A percentile compares a stretch with the other conserved stretches of the same genome.
phyloP scores from a whole-genome alignment of 352 stramenopile genomes.

The Aphanomyces astaci region DNA sequence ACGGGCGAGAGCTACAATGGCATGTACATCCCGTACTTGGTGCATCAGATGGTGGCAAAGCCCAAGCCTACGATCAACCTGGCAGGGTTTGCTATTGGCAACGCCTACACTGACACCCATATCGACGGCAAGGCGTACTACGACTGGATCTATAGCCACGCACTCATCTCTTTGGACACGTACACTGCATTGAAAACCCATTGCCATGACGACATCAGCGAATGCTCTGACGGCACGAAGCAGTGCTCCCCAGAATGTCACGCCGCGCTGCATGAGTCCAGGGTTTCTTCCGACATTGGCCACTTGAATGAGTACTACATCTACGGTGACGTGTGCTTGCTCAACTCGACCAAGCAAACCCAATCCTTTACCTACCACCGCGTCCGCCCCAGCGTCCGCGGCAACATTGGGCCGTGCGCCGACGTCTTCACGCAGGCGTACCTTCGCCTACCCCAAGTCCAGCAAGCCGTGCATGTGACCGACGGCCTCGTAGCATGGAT shows the following conservation, averaged over 20 bases:
- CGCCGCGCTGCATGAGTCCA: slow-evolving; percentile 35
- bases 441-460: slow-evolving; percentile 45
- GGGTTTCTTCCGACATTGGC: slow-evolving; percentile 34
- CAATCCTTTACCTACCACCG: slow-evolving; percentile 31
- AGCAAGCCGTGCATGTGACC: slow-evolving; percentile 49
- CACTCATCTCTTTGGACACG: slow-evolving; percentile 52
- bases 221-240: slow-evolving; percentile 47
- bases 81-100: slow-evolving; percentile 53
- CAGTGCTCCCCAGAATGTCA: slow-evolving; percentile 40
- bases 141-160: slow-evolving; percentile 56
- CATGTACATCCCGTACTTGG: slow-evolving; percentile 80
- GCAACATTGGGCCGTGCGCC: slow-evolving; percentile 34
- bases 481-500: slow-evolving; percentile 35
- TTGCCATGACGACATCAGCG: slow-evolving; percentile 42
- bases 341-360: slow-evolving; percentile 47
- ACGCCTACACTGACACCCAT: slow-evolving; percentile 55
- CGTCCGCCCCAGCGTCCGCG: slow-evolving; percentile 31
- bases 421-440: slow-evolving; percentile 37
- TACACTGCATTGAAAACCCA: slow-evolving; percentile 46
- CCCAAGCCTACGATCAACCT: slow-evolving; percentile 45
- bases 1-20: slow-evolving; percentile 84
- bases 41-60: slow-evolving; percentile 47
- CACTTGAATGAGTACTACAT: slow-evolving; percentile 71
- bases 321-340: slow-evolving; percentile 56
- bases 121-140: slow-evolving; percentile 29